Conservation (phyloP, 225 moss, liverwort and hornwort species). For the Climacium dendroides region DNA sequence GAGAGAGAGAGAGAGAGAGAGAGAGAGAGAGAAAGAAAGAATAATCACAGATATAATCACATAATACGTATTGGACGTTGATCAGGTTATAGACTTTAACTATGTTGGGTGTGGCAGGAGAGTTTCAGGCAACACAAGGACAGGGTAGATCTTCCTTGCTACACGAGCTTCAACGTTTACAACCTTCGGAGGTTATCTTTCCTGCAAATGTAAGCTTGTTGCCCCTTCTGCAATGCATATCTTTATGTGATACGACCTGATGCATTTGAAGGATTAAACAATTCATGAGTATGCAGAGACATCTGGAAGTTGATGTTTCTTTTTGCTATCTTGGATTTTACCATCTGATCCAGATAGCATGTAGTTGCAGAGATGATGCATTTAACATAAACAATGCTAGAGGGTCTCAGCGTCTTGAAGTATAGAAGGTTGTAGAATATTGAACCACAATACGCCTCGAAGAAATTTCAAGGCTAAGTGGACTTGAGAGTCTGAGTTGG, state of each 20-base stretch:
- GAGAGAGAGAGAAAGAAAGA: too few relatives aligned
- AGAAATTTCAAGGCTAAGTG: background rate
- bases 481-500: background rate
- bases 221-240: background rate
- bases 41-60: background rate
- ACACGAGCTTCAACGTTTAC: conserved; percentile 55
- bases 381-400: background rate
- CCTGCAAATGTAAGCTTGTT: conserved; percentile 37
- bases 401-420: background rate
- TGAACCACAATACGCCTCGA: background rate
- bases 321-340: background rate
- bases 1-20: too few relatives aligned
- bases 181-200: conserved; percentile 55
- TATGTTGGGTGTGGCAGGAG: conserved; percentile 39
- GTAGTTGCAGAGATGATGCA: background rate
- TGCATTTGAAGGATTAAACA: background rate
- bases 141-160: conserved; percentile 47
- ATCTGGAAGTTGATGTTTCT: background rate
- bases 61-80: background rate
- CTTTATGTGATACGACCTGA: background rate
- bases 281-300: background rate
- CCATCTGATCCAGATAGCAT: background rate
- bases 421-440: background rate
- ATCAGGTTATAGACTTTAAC: background rate
- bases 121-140: conserved; percentile 59